Evolutionary conservation across 2,329 filamentous ascomycete species (phyloP).

Genomic region (Hymenoscyphus salicellus): DNA sequence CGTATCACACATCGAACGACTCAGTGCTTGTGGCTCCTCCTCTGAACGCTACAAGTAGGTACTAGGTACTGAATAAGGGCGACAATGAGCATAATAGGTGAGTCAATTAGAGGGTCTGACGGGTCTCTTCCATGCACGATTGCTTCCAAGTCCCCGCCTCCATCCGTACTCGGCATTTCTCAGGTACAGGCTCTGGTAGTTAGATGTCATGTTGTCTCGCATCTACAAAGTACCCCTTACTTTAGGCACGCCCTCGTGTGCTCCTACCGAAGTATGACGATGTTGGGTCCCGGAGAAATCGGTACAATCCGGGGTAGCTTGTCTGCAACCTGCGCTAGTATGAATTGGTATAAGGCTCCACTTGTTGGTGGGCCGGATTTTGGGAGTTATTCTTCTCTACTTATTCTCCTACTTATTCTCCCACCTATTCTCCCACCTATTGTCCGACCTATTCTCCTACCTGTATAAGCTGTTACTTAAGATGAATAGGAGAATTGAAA

Average conservation of each 20-base stretch:
- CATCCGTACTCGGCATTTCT: not conserved
- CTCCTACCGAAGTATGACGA: not conserved
- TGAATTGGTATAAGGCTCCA: no score
- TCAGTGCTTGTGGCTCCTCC: not conserved
- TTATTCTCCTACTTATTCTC: no score
- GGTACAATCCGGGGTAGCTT: not conserved
- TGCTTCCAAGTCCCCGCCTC: not conserved
- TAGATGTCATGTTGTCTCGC: not conserved
- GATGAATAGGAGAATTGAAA: no score
- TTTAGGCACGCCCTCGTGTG: not conserved
- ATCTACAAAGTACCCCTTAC: not conserved
- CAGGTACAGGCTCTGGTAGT: not conserved
- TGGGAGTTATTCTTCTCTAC: no score
- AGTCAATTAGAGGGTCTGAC: not conserved
- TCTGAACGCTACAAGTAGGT: no score
- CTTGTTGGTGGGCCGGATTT: no score
- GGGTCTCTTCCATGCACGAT: not conserved
- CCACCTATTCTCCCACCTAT: no score
- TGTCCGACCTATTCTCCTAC: no score
- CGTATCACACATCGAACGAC: not conserved
- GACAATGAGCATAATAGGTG: not conserved
- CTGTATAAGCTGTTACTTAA: no score
- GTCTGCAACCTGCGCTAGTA: not conserved
- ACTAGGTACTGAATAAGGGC: not conserved
- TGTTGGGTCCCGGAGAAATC: not conserved